These are phyloP conservation scores for Spirogloea muscicola DNA, from an alignment of 139 green algal genomes.

Conservation along the genomic window DNA sequence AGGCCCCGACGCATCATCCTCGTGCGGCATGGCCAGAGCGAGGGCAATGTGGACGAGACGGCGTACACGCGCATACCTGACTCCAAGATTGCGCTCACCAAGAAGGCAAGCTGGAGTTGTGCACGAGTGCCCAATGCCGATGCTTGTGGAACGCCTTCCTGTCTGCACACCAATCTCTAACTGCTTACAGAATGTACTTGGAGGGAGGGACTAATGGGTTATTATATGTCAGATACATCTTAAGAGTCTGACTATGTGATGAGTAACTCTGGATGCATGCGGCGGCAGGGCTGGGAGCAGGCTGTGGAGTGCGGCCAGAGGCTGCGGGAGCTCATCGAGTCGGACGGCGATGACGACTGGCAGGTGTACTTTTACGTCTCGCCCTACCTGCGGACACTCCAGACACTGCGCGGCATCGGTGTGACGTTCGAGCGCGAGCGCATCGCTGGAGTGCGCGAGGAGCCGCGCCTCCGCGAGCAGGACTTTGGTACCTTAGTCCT, in stretches of 20 bases:
- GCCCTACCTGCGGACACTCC: conserved; percentile 40
- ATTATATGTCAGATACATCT: too few relatives aligned
- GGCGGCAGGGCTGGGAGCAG: conserved; percentile 28
- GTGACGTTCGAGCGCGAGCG: conserved; percentile 12
- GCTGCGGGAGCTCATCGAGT: conserved; percentile 28
- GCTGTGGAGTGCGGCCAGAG: conserved; percentile 9
- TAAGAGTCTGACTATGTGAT: too few relatives aligned
- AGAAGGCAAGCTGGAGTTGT: conserved; percentile 18
- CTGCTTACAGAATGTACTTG: too few relatives aligned
- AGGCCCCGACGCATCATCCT: conserved; percentile 53
- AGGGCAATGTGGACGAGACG: conserved; percentile 54
- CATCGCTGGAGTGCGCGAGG: conserved; percentile 40
- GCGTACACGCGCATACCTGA: conserved; percentile 51
- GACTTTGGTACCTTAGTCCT: too few relatives aligned
- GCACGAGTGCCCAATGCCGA: too few relatives aligned
- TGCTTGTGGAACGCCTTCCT: too few relatives aligned
- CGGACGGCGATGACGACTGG: conserved; percentile 4
- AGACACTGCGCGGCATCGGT: conserved; percentile 39
- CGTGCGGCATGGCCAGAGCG: conserved; percentile 53
- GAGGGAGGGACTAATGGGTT: too few relatives aligned
- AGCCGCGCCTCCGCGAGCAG: conserved; percentile 51
- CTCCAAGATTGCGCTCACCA: conserved; percentile 49
- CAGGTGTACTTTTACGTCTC: conserved; percentile 49
- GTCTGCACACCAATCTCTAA: too few relatives aligned
- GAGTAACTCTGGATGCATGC: too few relatives aligned